Conservation (phyloP, 495 filamentous ascomycete species). For the Hypoxylon lienhwacheense region DNA sequence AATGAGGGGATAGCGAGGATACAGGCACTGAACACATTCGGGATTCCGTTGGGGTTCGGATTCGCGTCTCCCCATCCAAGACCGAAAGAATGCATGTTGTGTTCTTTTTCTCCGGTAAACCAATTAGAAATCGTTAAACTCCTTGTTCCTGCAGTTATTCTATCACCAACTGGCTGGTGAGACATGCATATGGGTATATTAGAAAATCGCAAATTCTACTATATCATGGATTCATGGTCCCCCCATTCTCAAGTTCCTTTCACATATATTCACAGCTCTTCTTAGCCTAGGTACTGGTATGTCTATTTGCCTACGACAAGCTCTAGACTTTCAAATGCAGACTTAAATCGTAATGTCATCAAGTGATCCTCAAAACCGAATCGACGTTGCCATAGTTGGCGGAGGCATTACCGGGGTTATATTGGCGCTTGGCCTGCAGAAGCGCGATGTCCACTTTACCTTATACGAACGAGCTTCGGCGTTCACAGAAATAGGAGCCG, state of each 20-base stretch:
- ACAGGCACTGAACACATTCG: no score
- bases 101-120: neutral
- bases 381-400: constrained; percentile 60
- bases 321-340: neutral
- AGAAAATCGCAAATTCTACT: no score
- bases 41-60: constrained; percentile 26
- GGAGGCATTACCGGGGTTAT: constrained; percentile 62
- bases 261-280: no score
- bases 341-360: constrained; percentile 5
- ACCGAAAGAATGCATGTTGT: neutral
- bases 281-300: neutral
- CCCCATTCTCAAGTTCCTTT: no score
- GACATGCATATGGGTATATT: no score
- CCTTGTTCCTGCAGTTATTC: no score
- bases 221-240: no score
- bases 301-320: neutral
- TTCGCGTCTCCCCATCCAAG: constrained; percentile 26
- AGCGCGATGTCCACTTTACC: constrained; percentile 51
- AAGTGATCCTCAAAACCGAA: neutral
- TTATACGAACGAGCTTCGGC: constrained; percentile 59
- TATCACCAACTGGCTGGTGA: no score
- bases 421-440: constrained; percentile 57
- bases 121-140: no score
- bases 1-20: no score
- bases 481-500: constrained; percentile 62